Evolutionary conservation across 1,284 basidiomycete species (phyloP).

Genomic region (Cryptococcus deneoformans): DNA sequence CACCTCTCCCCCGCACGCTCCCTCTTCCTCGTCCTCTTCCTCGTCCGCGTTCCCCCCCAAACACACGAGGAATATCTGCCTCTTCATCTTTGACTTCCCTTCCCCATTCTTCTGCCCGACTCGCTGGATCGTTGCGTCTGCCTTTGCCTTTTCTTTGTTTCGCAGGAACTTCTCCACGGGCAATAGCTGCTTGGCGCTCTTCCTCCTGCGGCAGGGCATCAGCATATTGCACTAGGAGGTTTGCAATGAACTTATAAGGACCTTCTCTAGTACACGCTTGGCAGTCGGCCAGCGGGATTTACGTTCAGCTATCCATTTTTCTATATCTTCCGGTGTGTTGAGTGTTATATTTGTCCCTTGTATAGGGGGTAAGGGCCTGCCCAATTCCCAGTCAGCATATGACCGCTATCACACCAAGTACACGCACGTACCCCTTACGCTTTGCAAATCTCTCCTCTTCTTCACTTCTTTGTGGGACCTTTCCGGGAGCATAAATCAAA

Average conservation of each 20-base stretch:
- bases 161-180: constrained; percentile 65
- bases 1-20: constrained; percentile 2
- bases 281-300: constrained; percentile 77
- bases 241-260: constrained; percentile 16
- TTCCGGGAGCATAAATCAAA: constrained; percentile 68
- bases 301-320: constrained; percentile 81
- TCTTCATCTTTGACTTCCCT: constrained; percentile 8
- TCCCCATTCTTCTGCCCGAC: constrained; percentile 44
- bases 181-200: constrained; percentile 69
- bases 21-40: constrained; percentile 42
- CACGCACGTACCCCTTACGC: constrained; percentile 58
- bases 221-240: too few relatives aligned
- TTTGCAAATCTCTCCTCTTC: constrained; percentile 59
- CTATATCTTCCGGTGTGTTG: constrained; percentile 75
- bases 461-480: constrained; percentile 53
- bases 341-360: constrained; percentile 74
- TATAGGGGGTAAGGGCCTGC: constrained; percentile 57
- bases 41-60: constrained; percentile 21
- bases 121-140: constrained; percentile 27
- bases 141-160: constrained; percentile 42
- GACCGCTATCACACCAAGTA: background rate
- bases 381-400: background rate
- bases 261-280: constrained; percentile 67
- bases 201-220: constrained; percentile 50
- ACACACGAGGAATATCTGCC: constrained; percentile 14